Evolutionary conservation across 2,329 filamentous ascomycete genomes (phyloP), one percentile per base, ranked within the genome.

Genomic region (Stemphylium beticola): DNA sequence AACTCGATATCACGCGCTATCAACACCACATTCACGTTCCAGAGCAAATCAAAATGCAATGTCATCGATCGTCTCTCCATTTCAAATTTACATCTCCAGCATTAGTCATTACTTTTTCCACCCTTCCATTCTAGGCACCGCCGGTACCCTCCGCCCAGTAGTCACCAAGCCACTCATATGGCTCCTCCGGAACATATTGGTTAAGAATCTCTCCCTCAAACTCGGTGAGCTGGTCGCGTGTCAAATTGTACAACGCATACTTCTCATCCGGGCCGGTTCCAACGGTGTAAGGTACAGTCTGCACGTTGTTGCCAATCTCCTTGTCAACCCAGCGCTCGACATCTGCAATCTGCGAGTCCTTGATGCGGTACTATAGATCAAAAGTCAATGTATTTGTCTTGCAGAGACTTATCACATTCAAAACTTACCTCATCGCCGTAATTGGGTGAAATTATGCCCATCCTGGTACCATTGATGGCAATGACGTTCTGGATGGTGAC

Each of bases 231-330:
- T 46, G 53, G 38, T 67, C 65, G 20, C 65, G 63, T 0, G 65
- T 67, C 40, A 66, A 8, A 45, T 67, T 66, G 58, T 66, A 67
- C 42, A 67, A 26, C 22, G 65, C 65, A 37, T 67, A 67, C 39
- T 67, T 67, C 58, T 67, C 65, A 49, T 67, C 65, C 1, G 65
- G 63, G 1, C 65, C 65, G 7, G 63, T 67, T 4, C 65, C 65
- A 22, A 67, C 57, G 8, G 63, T 66, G 41, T 67, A 67, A 0
- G 63, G 65, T 2, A 67, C 65, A 1, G 65, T 67, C 42, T 67
- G 65, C 18, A 67, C 65, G 37, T 67, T 67, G 50, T 67, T 67
- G 1, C 63, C 63, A 40, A 67, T 67, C 48, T 66, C 63, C 55
- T 66, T 67, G 51, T 67, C 63, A 14, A 66, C 65, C 39, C 58